Evolutionary conservation across 352 stramenopile species (phyloP), one percentile per base, ranked within the genome.

Genomic region (Globisporangium heterothallicum): DNA sequence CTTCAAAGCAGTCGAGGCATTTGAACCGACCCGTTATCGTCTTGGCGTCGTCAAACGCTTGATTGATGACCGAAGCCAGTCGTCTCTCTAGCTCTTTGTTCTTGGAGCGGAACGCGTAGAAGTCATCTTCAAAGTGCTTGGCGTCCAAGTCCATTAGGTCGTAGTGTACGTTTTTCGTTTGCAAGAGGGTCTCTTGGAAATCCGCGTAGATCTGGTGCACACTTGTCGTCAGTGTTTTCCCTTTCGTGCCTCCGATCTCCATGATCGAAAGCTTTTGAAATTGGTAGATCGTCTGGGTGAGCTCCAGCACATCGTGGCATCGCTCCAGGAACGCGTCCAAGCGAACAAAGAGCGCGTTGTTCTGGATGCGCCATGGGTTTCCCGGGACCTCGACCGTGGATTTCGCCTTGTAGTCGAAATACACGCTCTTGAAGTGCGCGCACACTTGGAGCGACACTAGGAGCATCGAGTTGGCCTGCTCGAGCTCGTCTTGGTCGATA

Each of bases 381-480:
- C 72, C 63, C 1, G 86, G 86, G 2, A 88, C 85, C 29, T 97
- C 84, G 0, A 70, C 62, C 4, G 76, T 71, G 0, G 86, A 91
- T 38, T 87, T 88, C 3, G 78, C 83, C 55, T 97, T 97, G 77
- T 97, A 97, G 57, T 95, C 84, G 52, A 97, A 96, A 63, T 96
- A 97, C 1, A 93, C 81, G 18, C 78, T 85, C 63, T 97, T 97
- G 55, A 97, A 96, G 29, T 83, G 70, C 1, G 84, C 87, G 50
- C 88, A 93, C 1, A 97, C 82, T 32, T 87, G 71, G 4, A 97
- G 65, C 21, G 72, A 84, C 18, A 70, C 57, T 12, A 86, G 56
- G 34, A 95, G 56, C 75, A 86, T 89, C n/a, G 60, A 59, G 22
- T 88, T 86, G 0, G 81, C 81, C 24, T 79, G 65, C 24, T 89